These are phyloP conservation scores for Kluyveromyces marxianus DNA, from an alignment of 1,139 yeast species.

Conservation along the genomic window DNA sequence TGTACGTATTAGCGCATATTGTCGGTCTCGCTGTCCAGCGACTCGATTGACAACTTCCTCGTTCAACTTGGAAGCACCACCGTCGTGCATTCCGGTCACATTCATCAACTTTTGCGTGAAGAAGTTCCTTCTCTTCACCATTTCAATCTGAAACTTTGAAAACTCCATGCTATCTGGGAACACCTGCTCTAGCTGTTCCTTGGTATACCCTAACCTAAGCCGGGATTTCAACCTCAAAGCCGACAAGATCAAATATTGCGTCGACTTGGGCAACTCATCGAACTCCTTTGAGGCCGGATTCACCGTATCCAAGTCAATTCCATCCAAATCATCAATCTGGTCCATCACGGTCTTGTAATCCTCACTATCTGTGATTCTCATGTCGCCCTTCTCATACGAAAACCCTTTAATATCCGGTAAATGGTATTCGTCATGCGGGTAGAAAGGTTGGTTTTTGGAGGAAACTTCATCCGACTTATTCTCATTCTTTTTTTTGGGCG, in stretches of 20 bases:
- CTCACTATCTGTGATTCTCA: constrained; percentile 65
- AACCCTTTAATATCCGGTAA: constrained; percentile 60
- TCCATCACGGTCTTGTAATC: constrained; percentile 58
- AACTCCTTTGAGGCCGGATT: constrained; percentile 68
- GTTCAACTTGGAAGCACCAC: constrained; percentile 34
- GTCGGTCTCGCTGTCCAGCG: constrained; percentile 78
- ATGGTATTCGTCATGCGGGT: constrained; percentile 71
- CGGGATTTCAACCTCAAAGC: constrained; percentile 78
- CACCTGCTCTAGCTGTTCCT: constrained; percentile 73
- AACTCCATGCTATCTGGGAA: constrained; percentile 87
- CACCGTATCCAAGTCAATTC: constrained; percentile 58
- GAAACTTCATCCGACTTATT: no score
- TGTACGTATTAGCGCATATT: constrained; percentile 67
- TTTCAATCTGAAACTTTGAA: constrained; percentile 84
- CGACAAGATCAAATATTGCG: constrained; percentile 83
- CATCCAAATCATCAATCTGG: constrained; percentile 59
- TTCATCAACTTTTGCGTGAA: constrained; percentile 84
- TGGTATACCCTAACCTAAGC: constrained; percentile 88
- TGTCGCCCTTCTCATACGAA: constrained; percentile 43
- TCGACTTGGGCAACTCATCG: constrained; percentile 59
- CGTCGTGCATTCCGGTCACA: constrained; percentile 73
- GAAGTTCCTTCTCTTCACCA: constrained; percentile 86
- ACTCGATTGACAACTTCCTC: constrained; percentile 43
- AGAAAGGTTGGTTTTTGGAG: constrained; percentile 17
- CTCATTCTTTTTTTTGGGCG: constrained; percentile 2